Conservation (phyloP, 306 rosid species). For the Fragaria vesca region DNA sequence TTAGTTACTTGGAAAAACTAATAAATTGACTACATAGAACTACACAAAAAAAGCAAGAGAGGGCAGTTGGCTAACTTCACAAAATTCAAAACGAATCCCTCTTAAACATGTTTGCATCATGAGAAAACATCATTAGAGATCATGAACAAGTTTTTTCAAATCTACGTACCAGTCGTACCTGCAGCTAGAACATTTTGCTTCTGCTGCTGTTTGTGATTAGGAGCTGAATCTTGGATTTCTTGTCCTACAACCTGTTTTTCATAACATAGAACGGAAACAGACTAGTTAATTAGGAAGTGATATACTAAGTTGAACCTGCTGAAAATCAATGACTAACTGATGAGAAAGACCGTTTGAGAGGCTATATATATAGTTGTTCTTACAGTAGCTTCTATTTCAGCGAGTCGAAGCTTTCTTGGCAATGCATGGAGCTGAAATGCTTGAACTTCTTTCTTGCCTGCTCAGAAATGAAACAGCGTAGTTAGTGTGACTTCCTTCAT, state of each 20-base stretch:
- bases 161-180: constrained; percentile 11
- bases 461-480: not conserved
- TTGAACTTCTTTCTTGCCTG: constrained; percentile 26
- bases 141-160: not conserved
- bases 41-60: not conserved
- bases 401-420: constrained; percentile 56
- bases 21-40: not conserved
- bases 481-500: not conserved
- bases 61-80: not conserved
- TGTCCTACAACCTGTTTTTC: constrained; percentile 35
- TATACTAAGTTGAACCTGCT: not conserved
- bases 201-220: constrained; percentile 25
- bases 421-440: constrained; percentile 33
- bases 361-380: not conserved
- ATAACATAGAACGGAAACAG: not conserved
- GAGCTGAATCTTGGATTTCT: constrained; percentile 24
- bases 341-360: no score
- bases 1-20: not conserved
- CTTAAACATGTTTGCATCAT: not conserved
- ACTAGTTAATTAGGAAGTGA: not conserved
- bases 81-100: not conserved
- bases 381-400: constrained; percentile 37
- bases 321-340: not conserved
- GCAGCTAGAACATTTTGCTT: constrained; percentile 30
- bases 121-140: not conserved